Percentiles rank a stretch among this genome's conserved stretches.
phyloP scores from a whole-genome alignment of 352 stramenopile species.

The Peronospora destructor region DNA sequence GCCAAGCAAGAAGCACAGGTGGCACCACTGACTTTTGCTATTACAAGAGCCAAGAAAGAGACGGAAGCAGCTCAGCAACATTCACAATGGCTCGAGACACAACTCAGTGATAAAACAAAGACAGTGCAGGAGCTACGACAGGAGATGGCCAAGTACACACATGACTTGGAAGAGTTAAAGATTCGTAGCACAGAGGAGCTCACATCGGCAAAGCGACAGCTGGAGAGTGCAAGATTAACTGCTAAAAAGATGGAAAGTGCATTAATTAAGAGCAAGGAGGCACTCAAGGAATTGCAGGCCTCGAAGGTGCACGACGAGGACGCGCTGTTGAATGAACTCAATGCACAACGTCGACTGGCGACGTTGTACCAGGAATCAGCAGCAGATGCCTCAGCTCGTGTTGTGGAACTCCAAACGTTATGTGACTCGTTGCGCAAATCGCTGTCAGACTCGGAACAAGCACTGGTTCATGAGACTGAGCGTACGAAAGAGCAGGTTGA shows the following conservation, averaged over 20 bases:
- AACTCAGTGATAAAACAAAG: slow-evolving; percentile 61
- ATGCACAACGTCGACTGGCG: slow-evolving; percentile 54
- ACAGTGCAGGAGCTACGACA: slow-evolving; percentile 55
- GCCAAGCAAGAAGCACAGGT: slow-evolving; percentile 57
- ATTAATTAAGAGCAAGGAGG: slow-evolving; percentile 58
- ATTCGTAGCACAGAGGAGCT: slow-evolving; percentile 41
- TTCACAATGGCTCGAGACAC: slow-evolving; percentile 57
- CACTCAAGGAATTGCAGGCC: slow-evolving; percentile 60
- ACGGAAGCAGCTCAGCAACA: slow-evolving; percentile 46
- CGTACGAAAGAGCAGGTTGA: slow-evolving; percentile 62
- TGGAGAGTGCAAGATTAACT: slow-evolving; percentile 51
- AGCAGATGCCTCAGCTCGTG: slow-evolving; percentile 41
- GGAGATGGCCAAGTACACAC: slow-evolving; percentile 39
- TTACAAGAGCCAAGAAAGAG: slow-evolving; percentile 49
- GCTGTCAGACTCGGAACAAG: slow-evolving; percentile 54
- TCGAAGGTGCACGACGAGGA: slow-evolving; percentile 57
- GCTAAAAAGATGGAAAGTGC: slow-evolving; percentile 61
- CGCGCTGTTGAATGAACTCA: slow-evolving; percentile 59
- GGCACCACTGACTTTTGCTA: slow-evolving; percentile 40
- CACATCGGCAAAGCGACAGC: slow-evolving; percentile 39
- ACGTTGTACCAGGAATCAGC: slow-evolving; percentile 71
- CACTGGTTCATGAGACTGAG: slow-evolving; percentile 52
- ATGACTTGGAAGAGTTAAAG: slow-evolving; percentile 56
- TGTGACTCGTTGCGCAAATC: slow-evolving; percentile 53
- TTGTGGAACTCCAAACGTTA: slow-evolving; percentile 48